Evolutionary conservation across 2,329 filamentous ascomycete genomes (phyloP).

Genomic region (Lecanicillium sp.): DNA sequence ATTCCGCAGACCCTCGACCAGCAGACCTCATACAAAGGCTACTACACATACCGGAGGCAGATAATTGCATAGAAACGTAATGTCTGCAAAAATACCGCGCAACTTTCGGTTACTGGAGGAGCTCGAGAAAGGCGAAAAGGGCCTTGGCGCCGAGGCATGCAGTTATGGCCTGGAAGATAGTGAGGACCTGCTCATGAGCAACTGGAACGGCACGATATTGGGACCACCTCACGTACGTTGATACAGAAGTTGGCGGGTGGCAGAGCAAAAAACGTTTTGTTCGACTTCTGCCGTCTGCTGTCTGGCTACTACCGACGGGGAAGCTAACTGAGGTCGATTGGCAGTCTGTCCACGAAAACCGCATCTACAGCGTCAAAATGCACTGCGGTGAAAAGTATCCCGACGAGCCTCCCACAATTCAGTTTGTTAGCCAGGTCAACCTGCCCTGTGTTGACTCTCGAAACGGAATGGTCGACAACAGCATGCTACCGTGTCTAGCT

Average conservation of each 20-base stretch:
- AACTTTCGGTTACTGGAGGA: constrained; percentile 97
- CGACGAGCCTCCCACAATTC: constrained; percentile 77
- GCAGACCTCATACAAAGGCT: too few species aligned
- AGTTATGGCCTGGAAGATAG: constrained; percentile 93
- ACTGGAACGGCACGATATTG: constrained; percentile 98
- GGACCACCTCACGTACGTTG: constrained; percentile 83
- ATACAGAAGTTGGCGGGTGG: constrained; percentile 4
- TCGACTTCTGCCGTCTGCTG: too few species aligned
- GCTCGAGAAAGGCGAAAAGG: constrained; percentile 98
- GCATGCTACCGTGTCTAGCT: constrained; percentile 73
- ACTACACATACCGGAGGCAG: too few species aligned
- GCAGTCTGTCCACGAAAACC: constrained; percentile 93
- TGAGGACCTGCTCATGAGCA: constrained; percentile 92
- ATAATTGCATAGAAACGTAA: too few species aligned
- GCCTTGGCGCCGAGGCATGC: constrained; percentile 89
- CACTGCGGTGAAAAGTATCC: constrained; percentile 88
- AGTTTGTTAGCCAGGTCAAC: constrained; percentile 92
- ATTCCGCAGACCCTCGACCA: too few species aligned
- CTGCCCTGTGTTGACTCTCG: constrained; percentile 83
- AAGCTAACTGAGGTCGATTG: constrained; percentile 4
- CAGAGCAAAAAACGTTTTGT: too few species aligned
- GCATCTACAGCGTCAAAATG: constrained; percentile 97
- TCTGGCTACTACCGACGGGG: constrained; percentile 1
- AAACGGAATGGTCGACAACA: constrained; percentile 77
- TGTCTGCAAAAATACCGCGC: constrained; percentile 63